Evolutionary conservation across 805 yeast genomes (phyloP).

Genomic region (Vanderwaltozyma polyspora): DNA sequence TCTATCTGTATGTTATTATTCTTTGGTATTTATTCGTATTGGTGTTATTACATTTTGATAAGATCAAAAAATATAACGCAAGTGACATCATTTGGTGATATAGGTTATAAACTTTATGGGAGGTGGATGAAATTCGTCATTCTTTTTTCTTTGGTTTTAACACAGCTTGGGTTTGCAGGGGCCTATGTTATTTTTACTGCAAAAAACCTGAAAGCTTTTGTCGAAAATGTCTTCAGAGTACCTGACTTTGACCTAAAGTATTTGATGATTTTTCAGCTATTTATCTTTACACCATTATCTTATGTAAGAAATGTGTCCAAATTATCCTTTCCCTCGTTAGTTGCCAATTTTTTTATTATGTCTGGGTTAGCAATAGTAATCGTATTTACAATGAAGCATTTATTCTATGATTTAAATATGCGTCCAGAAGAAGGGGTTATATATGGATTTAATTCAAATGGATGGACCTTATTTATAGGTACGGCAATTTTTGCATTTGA

Average conservation of each 20-base stretch:
- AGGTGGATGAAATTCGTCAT: slow-evolving; percentile 53
- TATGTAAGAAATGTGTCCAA: slow-evolving; percentile 68
- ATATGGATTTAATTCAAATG: slow-evolving; percentile 39
- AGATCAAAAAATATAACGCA: slow-evolving; percentile 45
- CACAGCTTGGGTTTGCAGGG: slow-evolving; percentile 73
- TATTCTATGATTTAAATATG: slow-evolving; percentile 23
- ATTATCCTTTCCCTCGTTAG: slow-evolving; percentile 56
- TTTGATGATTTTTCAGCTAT: slow-evolving; percentile 44
- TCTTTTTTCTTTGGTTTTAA: slow-evolving; percentile 49
- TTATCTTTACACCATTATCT: slow-evolving; percentile 56
- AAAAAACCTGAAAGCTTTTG: slow-evolving; percentile 56
- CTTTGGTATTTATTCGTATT: slow-evolving; percentile 62
- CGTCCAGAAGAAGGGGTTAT: slow-evolving; percentile 43
- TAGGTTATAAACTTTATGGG: slow-evolving; percentile 56
- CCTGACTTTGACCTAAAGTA: slow-evolving; percentile 29
- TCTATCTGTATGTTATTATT: slow-evolving; percentile 40
- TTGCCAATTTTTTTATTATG: slow-evolving; percentile 62
- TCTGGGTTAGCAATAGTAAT: slow-evolving; percentile 55
- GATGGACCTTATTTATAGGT: slow-evolving; percentile 67
- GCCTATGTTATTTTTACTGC: slow-evolving; percentile 74
- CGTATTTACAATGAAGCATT: slow-evolving; percentile 35
- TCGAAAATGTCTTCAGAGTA: slow-evolving; percentile 36
- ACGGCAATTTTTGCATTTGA: slow-evolving; percentile 84
- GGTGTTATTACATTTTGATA: slow-evolving; percentile 64
- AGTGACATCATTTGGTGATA: slow-evolving; percentile 71